These are phyloP conservation scores for Cyanidiococcus yangmingshanensis DNA, from an alignment of 23 red algal genomes.

Conservation along the genomic window DNA sequence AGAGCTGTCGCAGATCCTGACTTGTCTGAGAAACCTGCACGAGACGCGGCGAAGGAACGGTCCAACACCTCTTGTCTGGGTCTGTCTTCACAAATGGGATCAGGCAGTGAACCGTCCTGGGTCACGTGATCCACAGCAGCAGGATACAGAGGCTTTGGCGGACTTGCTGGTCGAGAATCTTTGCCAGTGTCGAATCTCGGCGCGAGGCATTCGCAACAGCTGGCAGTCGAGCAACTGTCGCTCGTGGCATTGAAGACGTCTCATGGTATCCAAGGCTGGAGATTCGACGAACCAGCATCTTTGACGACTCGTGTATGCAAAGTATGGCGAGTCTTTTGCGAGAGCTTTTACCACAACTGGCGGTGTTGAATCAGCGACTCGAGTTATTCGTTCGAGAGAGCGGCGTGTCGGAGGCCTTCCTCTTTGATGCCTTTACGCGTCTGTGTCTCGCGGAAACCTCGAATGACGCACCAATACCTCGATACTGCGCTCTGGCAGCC, in stretches of 20 bases:
- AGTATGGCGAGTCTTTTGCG: slow-evolving; percentile 22
- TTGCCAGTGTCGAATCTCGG: no score
- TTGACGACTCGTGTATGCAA: slow-evolving; percentile 35
- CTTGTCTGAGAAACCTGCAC: no score
- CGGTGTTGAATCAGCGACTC: slow-evolving; percentile 18
- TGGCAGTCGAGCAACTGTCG: no score
- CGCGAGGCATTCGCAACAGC: no score
- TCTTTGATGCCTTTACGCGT: slow-evolving; percentile 37
- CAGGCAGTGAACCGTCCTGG: no score
- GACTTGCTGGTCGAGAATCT: no score
- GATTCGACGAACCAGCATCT: slow-evolving; percentile 22
- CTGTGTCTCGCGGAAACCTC: slow-evolving; percentile 18
- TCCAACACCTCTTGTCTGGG: not conserved
- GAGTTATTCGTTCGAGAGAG: slow-evolving; percentile 22
- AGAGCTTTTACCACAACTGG: slow-evolving; percentile 9
- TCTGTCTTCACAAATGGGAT: not conserved
- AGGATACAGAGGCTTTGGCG: no score
- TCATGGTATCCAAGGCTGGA: not conserved
- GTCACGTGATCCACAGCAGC: no score
- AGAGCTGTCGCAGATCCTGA: no score
- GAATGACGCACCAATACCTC: not conserved
- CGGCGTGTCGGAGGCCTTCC: slow-evolving; percentile 31
- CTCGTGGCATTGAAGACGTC: not conserved
- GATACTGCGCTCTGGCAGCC: not conserved
- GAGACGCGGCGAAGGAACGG: no score